A percentile compares a stretch with the other conserved stretches of the same genome.
phyloP scores from a whole-genome alignment of 202 grass and related monocot species.

The Setaria viridis region DNA sequence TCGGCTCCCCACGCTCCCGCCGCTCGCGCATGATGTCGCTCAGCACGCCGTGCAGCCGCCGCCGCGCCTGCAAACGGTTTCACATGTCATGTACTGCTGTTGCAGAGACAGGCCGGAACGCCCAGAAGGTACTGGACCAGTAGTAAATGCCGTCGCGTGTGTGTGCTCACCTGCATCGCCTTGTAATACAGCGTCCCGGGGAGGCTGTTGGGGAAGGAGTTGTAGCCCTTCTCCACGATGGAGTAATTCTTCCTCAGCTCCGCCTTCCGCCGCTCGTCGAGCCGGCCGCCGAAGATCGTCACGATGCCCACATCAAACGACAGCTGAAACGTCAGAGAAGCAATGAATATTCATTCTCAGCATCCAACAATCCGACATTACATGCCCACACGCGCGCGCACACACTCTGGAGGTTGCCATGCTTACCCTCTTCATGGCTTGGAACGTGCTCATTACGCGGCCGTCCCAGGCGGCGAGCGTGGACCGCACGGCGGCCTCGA shows the following conservation, averaged over 20 bases:
- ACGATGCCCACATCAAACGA: conserved; percentile 69
- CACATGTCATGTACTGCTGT: not conserved
- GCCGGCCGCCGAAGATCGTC: conserved; percentile 56
- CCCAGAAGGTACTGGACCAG: conserved; percentile 12
- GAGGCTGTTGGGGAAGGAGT: conserved; percentile 64
- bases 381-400: too few species aligned
- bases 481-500: conserved; percentile 51
- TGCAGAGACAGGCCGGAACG: not conserved
- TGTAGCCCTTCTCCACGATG: conserved; percentile 80
- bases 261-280: conserved; percentile 46
- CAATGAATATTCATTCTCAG: not conserved
- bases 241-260: conserved; percentile 63
- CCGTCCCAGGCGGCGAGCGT: conserved; percentile 49
- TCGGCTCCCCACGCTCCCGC: conserved; percentile 13
- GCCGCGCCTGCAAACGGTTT: conserved; percentile 55
- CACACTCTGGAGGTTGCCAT: not conserved
- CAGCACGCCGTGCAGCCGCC: conserved; percentile 54
- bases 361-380: conserved; percentile 1
- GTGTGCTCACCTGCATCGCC: conserved; percentile 61
- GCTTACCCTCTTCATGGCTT: conserved; percentile 64
- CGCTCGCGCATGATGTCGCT: conserved; percentile 62
- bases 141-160: not conserved
- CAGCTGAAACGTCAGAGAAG: conserved; percentile 39
- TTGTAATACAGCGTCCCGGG: conserved; percentile 64
- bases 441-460: conserved; percentile 40